A percentile compares a stretch with the other conserved stretches of the same genome.
These are phyloP conservation scores for Sclerospora graminicola DNA, from an alignment of 352 stramenopile genomes.

Conservation along the genomic window DNA sequence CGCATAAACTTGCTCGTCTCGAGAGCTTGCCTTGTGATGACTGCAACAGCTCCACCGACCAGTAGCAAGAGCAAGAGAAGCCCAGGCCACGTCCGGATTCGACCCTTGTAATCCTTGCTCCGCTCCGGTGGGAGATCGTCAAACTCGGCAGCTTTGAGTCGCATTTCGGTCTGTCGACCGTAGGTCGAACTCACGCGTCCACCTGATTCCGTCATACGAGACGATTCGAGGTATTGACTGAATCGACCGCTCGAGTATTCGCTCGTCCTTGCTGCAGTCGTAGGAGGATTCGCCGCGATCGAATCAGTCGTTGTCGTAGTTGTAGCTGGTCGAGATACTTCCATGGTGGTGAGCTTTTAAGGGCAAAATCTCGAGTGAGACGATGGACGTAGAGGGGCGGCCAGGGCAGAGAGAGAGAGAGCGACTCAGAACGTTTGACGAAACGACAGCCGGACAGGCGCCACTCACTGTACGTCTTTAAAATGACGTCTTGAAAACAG, in stretches of 20 bases:
- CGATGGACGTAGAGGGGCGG: background rate
- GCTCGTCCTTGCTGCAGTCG: background rate
- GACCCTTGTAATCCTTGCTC: slow-evolving; percentile 60
- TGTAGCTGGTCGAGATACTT: slow-evolving; percentile 7
- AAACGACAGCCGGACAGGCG: background rate
- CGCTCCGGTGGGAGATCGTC: slow-evolving; percentile 28
- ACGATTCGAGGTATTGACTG: slow-evolving; percentile 15
- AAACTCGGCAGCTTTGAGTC: slow-evolving; percentile 34
- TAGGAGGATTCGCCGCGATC: background rate
- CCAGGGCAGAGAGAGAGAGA: background rate
- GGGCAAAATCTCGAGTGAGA: background rate
- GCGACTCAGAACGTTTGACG: too few species aligned
- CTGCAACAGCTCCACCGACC: slow-evolving; percentile 17
- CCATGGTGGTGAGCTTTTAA: slow-evolving; percentile 4
- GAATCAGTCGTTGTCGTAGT: background rate
- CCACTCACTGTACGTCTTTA: too few species aligned
- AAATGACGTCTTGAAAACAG: too few species aligned
- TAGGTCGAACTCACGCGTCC: slow-evolving; percentile 4
- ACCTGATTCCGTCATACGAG: slow-evolving; percentile 20
- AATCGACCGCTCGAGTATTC: slow-evolving; percentile 18
- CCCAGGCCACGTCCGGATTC: slow-evolving; percentile 47
- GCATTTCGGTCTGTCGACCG: slow-evolving; percentile 43
- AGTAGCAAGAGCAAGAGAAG: slow-evolving; percentile 39
- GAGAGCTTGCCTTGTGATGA: slow-evolving; percentile 32
- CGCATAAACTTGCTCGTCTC: slow-evolving; percentile 19